Evolutionary conservation across 2,329 filamentous ascomycete genomes (phyloP), one percentile per base, ranked within the genome.

Genomic region (Penicillium sp.): DNA sequence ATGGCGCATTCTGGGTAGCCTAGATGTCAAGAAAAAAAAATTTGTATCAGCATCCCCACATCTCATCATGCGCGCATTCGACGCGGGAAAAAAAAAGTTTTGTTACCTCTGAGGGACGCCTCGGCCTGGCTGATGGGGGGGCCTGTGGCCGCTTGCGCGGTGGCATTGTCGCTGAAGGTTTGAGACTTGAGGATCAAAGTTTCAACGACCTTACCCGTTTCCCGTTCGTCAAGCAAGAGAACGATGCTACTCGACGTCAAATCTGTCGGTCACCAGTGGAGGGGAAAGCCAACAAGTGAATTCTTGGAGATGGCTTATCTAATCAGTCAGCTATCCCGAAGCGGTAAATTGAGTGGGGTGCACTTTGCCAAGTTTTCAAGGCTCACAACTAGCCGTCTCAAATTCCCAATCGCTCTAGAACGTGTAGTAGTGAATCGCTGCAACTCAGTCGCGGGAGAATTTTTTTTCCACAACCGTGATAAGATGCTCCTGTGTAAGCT

Each of bases 91-190:
- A 59, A 58, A 63, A 58, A 56, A 56, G 57, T 57, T 60, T 58
- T 54, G 57, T 56, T 62, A 68, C 66, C 59, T 68, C 60, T 50
- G 62, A 57, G 46, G 58, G 54, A 41, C 61, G 55, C 51, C 61
- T 59, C 48, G 52, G 49, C 39, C 54, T 48, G 36, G 57, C 55
- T 35, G 60, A 58, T 46, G 60, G 58, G 47, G 64, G 51, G 50
- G 64, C 54, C 55, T 65, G 63, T 40, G 62, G 59, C 59, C 62
- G 66, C 57, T 58, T 66, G 52, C 66, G 66, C 50, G 67, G 67
- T 52, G 67, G 65, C 67, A 71, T 70, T 46, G 47, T 54, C 39
- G 43, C 48, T 51, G 48, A 38, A 29, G 25, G 37, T 45, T 47
- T 48, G 43, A 43, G 24, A 8, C 50, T 42, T 47, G 33, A 25